Evolutionary conservation across 2,329 filamentous ascomycete genomes (phyloP).

Genomic region (Nemania abortiva): DNA sequence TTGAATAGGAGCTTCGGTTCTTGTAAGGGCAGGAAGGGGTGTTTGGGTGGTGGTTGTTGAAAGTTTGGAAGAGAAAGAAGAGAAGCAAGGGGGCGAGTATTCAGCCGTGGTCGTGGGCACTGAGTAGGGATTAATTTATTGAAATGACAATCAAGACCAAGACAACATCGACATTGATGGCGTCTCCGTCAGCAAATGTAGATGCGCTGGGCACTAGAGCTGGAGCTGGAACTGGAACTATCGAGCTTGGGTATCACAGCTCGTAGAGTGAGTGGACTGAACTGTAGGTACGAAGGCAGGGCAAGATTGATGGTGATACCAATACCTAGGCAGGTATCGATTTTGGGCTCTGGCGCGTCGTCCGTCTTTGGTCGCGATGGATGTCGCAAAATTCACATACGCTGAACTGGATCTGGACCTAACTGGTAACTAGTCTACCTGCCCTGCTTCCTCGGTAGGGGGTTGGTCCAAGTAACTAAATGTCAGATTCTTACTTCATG

Average conservation of each 20-base stretch:
- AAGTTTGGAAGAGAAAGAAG: not conserved
- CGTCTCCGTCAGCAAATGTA: not conserved
- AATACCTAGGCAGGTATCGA: not conserved
- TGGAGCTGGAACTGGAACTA: not conserved
- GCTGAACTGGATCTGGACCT: not conserved
- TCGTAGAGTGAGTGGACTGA: not conserved
- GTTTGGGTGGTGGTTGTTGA: not conserved
- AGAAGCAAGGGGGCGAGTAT: constrained; percentile 10
- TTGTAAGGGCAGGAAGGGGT: not conserved
- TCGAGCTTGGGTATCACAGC: not conserved
- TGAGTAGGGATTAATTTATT: not conserved
- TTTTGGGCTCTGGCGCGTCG: constrained; percentile 34
- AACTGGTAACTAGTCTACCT: not conserved
- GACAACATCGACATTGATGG: not conserved
- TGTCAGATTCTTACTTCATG: constrained; percentile 32
- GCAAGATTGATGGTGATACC: not conserved
- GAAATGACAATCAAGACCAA: constrained; percentile 15
- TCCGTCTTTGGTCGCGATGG: constrained; percentile 29
- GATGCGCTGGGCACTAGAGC: constrained; percentile 10
- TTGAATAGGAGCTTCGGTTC: not conserved
- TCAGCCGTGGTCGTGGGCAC: constrained; percentile 17
- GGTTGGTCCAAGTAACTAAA: not conserved
- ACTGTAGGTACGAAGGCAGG: not conserved
- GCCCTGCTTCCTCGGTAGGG: not conserved
- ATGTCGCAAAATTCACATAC: constrained; percentile 29